A percentile compares a stretch with the other conserved stretches of the same genome.
Conservation (phyloP, 768 basidiomycete genomes). For the Termitomyces sp. region DNA sequence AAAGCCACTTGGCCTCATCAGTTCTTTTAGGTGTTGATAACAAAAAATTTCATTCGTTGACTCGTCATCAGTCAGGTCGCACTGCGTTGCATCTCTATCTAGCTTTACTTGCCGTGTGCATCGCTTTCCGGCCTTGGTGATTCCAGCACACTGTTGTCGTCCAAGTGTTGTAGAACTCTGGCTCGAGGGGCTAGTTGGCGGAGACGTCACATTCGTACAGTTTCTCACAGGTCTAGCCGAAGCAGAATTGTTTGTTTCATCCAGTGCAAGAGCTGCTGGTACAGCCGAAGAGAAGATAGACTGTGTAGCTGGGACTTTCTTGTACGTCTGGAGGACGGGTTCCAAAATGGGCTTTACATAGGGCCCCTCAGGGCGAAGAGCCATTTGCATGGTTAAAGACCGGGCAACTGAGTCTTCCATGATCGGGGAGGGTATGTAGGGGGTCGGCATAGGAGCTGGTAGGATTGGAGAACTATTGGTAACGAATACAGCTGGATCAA, state of each 20-base stretch:
- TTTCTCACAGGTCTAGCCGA: conserved; percentile 15
- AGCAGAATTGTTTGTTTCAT: conserved; percentile 10
- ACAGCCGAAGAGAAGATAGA: conserved; percentile 14
- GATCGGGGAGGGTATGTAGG: conserved; percentile 26
- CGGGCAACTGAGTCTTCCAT: conserved; percentile 34
- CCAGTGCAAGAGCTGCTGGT: conserved; percentile 17
- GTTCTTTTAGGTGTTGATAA: conserved; percentile 56
- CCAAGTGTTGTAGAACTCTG: conserved; percentile 8
- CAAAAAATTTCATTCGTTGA: conserved; percentile 49
- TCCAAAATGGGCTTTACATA: neutral
- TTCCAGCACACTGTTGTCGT: conserved; percentile 62
- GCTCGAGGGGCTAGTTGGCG: conserved; percentile 14
- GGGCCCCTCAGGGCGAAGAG: conserved; percentile 23
- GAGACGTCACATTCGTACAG: conserved; percentile 15
- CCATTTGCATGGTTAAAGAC: conserved; percentile 39
- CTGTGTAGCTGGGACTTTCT: conserved; percentile 21
- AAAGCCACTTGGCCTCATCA: conserved; percentile 53
- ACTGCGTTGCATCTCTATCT: conserved; percentile 21
- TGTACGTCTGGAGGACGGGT: conserved; percentile 24
- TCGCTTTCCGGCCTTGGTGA: conserved; percentile 60
- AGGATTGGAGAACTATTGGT: conserved; percentile 1
- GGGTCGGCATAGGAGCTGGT: conserved; percentile 30
- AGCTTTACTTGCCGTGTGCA: conserved; percentile 60
- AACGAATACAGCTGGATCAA: conserved; percentile 26
- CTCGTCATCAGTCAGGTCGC: conserved; percentile 20